Evolutionary conservation across 441 rosid genomes (phyloP).

Genomic region (Erysimum cheiri): DNA sequence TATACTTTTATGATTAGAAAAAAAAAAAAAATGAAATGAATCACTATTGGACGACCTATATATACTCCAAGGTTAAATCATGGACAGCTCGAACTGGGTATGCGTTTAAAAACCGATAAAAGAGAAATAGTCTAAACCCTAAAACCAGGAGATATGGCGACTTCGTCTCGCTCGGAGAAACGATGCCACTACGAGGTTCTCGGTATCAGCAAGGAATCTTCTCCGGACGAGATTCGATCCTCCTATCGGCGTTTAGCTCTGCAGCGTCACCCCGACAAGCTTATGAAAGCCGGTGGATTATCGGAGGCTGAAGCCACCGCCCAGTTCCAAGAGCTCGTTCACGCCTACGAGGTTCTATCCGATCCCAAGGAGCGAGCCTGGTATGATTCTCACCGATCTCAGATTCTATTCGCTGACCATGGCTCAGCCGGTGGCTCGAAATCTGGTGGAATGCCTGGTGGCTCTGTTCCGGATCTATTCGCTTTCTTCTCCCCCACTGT

Average conservation of each 20-base stretch:
- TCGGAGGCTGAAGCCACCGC: constrained; percentile 86
- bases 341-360: constrained; percentile 86
- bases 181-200: constrained; percentile 93
- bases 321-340: constrained; percentile 90
- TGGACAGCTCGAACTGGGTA: not conserved
- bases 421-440: constrained; percentile 50
- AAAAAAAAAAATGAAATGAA: not conserved
- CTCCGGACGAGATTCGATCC: constrained; percentile 78
- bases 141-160: constrained; percentile 46
- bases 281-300: constrained; percentile 80
- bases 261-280: constrained; percentile 97
- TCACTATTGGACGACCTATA: not conserved
- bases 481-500: constrained; percentile 79
- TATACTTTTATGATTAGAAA: no score
- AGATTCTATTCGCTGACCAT: constrained; percentile 83
- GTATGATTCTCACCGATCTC: constrained; percentile 97
- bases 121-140: constrained; percentile 35
- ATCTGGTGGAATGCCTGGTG: constrained; percentile 49
- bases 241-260: constrained; percentile 84
- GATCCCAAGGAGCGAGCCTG: constrained; percentile 94
- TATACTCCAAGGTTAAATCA: not conserved
- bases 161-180: constrained; percentile 62
- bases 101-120: constrained; percentile 28
- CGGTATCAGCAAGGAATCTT: constrained; percentile 61
- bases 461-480: constrained; percentile 70